phyloP scores from a whole-genome alignment of 1,139 yeast genomes.

The Pneumocystis oryctolagi region DNA sequence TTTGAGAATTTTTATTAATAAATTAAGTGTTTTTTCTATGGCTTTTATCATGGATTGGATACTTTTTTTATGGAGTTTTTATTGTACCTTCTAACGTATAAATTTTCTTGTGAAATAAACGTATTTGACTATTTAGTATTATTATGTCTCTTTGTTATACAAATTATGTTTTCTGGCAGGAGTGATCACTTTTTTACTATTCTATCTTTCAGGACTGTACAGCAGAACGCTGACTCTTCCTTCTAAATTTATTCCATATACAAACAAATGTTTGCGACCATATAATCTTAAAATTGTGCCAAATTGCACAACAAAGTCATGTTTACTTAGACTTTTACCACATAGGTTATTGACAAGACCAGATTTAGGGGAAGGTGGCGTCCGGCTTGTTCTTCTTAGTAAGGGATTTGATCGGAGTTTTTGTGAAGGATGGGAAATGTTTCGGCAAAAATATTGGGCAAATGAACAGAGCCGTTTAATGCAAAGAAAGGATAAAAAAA shows the following conservation, averaged over 20 bases:
- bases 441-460: constrained; percentile 86
- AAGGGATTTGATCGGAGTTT: constrained; percentile 68
- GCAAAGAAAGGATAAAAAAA: not conserved
- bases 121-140: constrained; percentile 1
- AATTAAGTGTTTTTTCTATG: constrained; percentile 7
- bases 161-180: constrained; percentile 8
- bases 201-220: constrained; percentile 9
- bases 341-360: not conserved
- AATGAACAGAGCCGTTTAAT: constrained; percentile 54
- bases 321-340: not conserved
- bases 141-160: constrained; percentile 6
- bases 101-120: not conserved
- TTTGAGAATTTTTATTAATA: not conserved
- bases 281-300: constrained; percentile 9
- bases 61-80: constrained; percentile 3
- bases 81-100: not conserved
- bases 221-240: constrained; percentile 8
- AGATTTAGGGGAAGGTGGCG: constrained; percentile 2
- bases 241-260: constrained; percentile 10
- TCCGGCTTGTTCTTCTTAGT: constrained; percentile 50
- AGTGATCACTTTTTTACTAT: constrained; percentile 7
- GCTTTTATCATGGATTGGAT: constrained; percentile 6
- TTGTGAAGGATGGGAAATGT: constrained; percentile 89
- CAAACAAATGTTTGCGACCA: constrained; percentile 8
- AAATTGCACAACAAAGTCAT: not conserved